These are phyloP conservation scores for Suhomyces vadensis DNA, from an alignment of 805 yeast species.

Conservation along the genomic window DNA sequence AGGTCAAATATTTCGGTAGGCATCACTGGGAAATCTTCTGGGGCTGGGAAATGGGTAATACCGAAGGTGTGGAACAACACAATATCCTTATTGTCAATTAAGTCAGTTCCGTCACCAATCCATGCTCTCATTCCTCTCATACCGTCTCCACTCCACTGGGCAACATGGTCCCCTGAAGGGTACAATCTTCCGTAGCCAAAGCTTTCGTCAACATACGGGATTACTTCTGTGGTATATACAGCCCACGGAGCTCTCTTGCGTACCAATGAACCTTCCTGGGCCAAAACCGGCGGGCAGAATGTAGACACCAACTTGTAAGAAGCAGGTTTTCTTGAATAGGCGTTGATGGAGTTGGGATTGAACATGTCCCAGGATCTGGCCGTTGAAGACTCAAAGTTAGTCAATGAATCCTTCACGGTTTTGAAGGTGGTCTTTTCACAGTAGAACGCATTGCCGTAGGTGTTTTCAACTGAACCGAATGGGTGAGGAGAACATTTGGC, in stretches of 20 bases:
- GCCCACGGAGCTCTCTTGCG: conserved; percentile 86
- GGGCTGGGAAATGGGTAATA: conserved; percentile 83
- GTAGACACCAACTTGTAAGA: conserved; percentile 76
- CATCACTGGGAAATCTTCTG: conserved; percentile 89
- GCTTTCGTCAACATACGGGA: conserved; percentile 63
- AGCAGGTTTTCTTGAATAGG: conserved; percentile 72
- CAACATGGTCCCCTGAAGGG: conserved; percentile 80
- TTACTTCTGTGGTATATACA: conserved; percentile 61
- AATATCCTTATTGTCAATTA: conserved; percentile 67
- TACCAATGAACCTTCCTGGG: conserved; percentile 72
- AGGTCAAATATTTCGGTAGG: conserved; percentile 81
- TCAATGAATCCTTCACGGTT: conserved; percentile 65
- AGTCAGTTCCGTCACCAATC: conserved; percentile 62
- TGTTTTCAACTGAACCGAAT: conserved; percentile 66
- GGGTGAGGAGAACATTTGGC: conserved; percentile 60
- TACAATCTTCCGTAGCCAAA: conserved; percentile 59
- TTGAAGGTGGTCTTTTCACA: conserved; percentile 66
- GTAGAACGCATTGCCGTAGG: conserved; percentile 76
- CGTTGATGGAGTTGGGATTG: conserved; percentile 67
- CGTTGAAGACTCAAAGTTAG: conserved; percentile 60
- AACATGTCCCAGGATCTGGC: conserved; percentile 77
- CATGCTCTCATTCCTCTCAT: conserved; percentile 64
- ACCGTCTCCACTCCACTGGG: conserved; percentile 74
- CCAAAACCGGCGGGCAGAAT: conserved; percentile 71
- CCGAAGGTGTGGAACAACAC: conserved; percentile 82